A percentile compares a stretch with the other conserved stretches of the same genome.
Conservation (phyloP, 177 flowering plant species). For the Vitis hybrid region DNA sequence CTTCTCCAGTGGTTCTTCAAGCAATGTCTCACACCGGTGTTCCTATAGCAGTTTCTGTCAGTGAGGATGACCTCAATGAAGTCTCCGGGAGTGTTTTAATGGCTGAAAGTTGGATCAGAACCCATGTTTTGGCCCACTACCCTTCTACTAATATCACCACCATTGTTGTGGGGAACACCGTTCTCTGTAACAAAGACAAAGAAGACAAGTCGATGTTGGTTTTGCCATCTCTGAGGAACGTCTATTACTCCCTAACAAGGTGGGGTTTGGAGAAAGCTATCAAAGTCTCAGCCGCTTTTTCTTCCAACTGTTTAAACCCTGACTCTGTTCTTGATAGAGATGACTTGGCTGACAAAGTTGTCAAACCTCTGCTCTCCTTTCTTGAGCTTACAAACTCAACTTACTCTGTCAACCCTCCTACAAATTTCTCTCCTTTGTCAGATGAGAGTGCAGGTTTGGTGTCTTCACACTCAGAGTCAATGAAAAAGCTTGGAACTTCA, state of each 20-base stretch:
- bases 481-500: conserved; percentile 49
- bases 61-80: conserved; percentile 33
- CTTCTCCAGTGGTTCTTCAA: conserved; percentile 21
- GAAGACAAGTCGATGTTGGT: conserved; percentile 36
- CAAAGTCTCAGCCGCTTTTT: conserved; percentile 57
- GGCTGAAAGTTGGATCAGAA: conserved; percentile 76
- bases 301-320: conserved; percentile 39
- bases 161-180: conserved; percentile 56
- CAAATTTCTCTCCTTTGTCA: conserved; percentile 24
- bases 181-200: conserved; percentile 44
- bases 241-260: conserved; percentile 57
- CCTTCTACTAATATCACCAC: conserved; percentile 59
- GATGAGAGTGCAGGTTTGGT: conserved; percentile 22
- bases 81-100: conserved; percentile 53
- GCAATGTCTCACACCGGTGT: conserved; percentile 19
- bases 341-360: conserved; percentile 24
- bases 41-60: conserved; percentile 49
- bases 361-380: conserved; percentile 54
- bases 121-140: conserved; percentile 52
- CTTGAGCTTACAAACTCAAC: conserved; percentile 49
- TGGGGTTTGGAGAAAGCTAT: conserved; percentile 75
- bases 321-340: conserved; percentile 19
- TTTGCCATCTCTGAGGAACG: conserved; percentile 55
- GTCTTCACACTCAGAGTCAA: conserved; percentile 33
- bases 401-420: conserved; percentile 37